Base-by-base conservation (phyloP, 2,329 filamentous ascomycete species). In the Monilinia fructicola region DNA sequence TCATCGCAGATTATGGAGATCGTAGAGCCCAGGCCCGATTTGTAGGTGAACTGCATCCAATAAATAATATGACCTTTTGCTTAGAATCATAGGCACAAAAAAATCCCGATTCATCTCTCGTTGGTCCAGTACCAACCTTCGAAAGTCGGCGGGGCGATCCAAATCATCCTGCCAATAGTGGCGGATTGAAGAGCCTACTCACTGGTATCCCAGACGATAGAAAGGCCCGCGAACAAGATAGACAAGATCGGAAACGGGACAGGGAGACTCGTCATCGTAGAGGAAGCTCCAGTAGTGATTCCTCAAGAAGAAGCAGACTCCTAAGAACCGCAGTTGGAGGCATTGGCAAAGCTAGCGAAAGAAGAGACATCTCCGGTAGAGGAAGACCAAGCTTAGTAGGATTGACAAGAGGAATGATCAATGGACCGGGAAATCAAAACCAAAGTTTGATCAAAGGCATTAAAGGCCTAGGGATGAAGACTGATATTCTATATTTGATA, bases 1-100 rank as follows among this genome's bases (percentile, higher is more conserved):
- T 69, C 38, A 62, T 68, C n/a, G 54, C 67, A 18, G 65, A 70
- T 44, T 70, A 70, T 42, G 54, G 54, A 11, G 67, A 70, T 54
- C 53, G 65, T 3, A 62, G 69, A 35, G 67, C 54, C 4, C 67
- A 68, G 38, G 64, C 68, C 40, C 54, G 38, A 59, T 65, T 64
- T 42, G 68, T 68, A 67, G 44, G 63, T 60, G 21, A 5, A n/a
- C 2, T 42, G 0, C 26, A 23, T 48, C 14, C n/a, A 35, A 0
- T 21, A 2, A 23, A 21, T 0, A 7, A 2, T 18, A 21, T 6
- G 1, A 7, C n/a, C 40, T 14, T 7, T 54, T 2, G 21, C 42
- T 61, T 23, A 63, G 10, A 54, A 7, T 7, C 0, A 16, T 10
- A 67, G 58, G 40, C 65, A 1, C 40, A 31, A 9, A 55, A 50